Percentiles rank a stretch among this genome's conserved stretches.
These are phyloP conservation scores for Metarhizium album DNA, from an alignment of 2,329 filamentous ascomycete species.

Conservation along the genomic window DNA sequence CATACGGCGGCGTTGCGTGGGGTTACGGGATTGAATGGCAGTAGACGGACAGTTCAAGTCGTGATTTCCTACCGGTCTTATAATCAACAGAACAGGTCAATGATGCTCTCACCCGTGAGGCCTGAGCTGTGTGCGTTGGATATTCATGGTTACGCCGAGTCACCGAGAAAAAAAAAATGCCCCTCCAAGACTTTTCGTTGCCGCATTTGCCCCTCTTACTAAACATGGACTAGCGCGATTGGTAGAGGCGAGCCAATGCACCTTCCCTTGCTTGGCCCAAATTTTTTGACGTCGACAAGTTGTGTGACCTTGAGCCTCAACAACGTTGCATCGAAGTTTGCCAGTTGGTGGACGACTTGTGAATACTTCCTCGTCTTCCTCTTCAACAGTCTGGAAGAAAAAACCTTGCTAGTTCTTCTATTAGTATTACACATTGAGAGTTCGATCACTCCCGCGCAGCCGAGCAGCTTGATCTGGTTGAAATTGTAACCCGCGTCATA, in stretches of 20 bases:
- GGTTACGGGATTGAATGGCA: neutral
- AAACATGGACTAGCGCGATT: conserved; percentile 15
- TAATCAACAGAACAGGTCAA: neutral
- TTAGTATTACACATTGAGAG: neutral
- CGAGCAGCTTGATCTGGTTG: neutral
- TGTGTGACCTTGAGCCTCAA: neutral
- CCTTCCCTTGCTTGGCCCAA: neutral
- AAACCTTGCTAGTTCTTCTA: neutral
- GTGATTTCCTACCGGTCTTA: neutral
- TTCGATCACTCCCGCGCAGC: neutral
- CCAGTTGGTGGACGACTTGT: neutral
- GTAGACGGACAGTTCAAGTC: neutral
- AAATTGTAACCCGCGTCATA: neutral
- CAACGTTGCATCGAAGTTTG: neutral
- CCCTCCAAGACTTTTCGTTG: conserved; percentile 9
- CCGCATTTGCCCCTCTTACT: conserved; percentile 21
- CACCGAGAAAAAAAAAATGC: conserved; percentile 12
- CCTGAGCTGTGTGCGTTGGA: neutral
- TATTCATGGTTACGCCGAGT: conserved; percentile 1
- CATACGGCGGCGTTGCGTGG: neutral
- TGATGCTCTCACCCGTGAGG: conserved; percentile 4
- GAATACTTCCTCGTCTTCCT: neutral
- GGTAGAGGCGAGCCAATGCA: neutral
- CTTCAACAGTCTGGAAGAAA: neutral
- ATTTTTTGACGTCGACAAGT: neutral